Evolutionary conservation across 75 land plant genomes (phyloP).

Genomic region (Picea glauca): DNA sequence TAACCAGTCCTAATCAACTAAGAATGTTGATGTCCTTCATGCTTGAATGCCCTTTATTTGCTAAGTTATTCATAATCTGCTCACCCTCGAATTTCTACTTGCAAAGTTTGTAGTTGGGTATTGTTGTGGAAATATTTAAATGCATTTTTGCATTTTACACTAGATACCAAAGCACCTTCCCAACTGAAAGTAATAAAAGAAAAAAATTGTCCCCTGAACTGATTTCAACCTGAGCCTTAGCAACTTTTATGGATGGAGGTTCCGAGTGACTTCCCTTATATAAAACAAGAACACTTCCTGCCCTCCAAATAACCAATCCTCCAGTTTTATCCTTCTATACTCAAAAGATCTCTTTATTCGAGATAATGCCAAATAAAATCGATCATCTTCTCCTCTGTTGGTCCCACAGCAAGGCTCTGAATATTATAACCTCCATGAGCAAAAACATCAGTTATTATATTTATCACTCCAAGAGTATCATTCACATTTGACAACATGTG

Average conservation of each 20-base stretch:
- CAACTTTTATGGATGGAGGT: conserved; percentile 16
- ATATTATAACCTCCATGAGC: conserved; percentile 92
- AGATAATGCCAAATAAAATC: no score
- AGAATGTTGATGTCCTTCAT: no score
- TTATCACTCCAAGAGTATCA: conserved; percentile 90
- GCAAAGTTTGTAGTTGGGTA: no score
- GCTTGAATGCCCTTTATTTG: no score
- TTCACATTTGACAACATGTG: conserved; percentile 86
- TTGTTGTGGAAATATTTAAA: no score
- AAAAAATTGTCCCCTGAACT: background rate
- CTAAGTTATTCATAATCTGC: no score
- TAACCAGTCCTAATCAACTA: no score
- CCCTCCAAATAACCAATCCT: conserved; percentile 63
- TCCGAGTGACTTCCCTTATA: conserved; percentile 54
- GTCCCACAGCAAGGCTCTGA: conserved; percentile 99
- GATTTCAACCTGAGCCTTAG: conserved; percentile 12
- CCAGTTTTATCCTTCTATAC: conserved; percentile 30
- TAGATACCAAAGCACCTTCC: no score
- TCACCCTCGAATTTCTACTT: no score
- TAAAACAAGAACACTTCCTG: conserved; percentile 45
- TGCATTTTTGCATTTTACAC: no score
- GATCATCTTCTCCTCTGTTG: conserved; percentile 39
- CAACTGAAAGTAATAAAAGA: no score
- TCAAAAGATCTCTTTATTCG: no score
- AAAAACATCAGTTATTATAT: conserved; percentile 86